Base-by-base conservation (phyloP, 495 filamentous ascomycete genomes). In the Letharia lupina region DNA sequence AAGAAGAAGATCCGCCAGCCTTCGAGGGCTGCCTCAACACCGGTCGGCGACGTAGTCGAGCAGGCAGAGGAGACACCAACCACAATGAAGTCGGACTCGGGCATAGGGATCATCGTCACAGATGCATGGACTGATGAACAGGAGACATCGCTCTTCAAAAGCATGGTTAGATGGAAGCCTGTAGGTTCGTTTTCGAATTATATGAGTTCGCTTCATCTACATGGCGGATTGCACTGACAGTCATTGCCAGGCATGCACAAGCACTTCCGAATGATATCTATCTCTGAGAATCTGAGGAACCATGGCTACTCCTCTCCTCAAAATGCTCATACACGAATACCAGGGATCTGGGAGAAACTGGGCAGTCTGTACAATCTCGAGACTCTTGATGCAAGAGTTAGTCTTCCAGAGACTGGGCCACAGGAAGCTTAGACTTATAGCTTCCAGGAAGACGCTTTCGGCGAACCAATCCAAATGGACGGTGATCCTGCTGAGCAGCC, bases 41-140 rank as follows among this genome's bases (percentile, higher is more conserved):
- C 77, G 31, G 77, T 61, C 70, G 80, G 73, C 76, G 78, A 69
- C 73, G 81, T 73, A 70, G 75, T 63, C 72, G 64, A 74, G 59
- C 75, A 74, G 63, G 73, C 74, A 15, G 74, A 72, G 45, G 71
- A 73, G 59, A 77, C 76, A 16, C 72, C 77, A 52, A 79, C 78
- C 16, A 71, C 77, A 59, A 71, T 62, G 15, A 63, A 61, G 28
- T 18, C 65, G 23, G 54, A 64, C 33, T 23, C 63, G 45, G 40
- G 35, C 16, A 64, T 16, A 13, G 60, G 58, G 28, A 39, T 50
- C 13, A 33, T 45, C 41, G 64, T 87, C 23, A 83, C 83, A 48
- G 90, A 95, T 63, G 84, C 86, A 2, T 98, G 94, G 94, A 96
- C 91, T 0, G 91, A 97, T 73, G 94, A 96, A 69, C 93, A 98